Percentiles rank a stretch among this genome's conserved stretches.
phyloP scores from a whole-genome alignment of 257 asterid species.

The Solanum chilense region DNA sequence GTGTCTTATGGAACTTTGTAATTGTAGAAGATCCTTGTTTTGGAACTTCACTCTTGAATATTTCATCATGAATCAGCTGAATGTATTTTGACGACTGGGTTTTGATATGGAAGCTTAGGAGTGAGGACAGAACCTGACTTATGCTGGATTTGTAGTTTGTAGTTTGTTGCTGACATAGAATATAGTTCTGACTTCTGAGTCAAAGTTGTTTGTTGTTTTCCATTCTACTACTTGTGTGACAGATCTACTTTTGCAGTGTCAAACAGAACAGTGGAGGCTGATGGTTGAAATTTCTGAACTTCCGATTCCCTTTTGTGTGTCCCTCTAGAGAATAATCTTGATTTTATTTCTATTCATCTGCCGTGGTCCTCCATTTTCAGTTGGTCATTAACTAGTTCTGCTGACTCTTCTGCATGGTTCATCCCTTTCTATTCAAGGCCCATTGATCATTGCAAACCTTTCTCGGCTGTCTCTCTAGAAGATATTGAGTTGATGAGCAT shows the following conservation, averaged over 20 bases:
- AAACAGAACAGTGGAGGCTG: not conserved
- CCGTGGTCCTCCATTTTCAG: not conserved
- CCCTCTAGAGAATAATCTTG: not conserved
- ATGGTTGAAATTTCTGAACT: not conserved
- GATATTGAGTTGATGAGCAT: not conserved
- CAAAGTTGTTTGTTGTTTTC: not conserved
- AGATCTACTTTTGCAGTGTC: not conserved
- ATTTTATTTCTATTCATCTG: not conserved
- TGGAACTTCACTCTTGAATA: constrained; percentile 28
- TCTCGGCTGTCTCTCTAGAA: not conserved
- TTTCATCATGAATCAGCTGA: constrained; percentile 16
- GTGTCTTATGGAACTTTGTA: constrained; percentile 29
- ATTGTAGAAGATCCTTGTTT: constrained; percentile 24
- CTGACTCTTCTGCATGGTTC: not conserved
- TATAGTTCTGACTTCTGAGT: not conserved
- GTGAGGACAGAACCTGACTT: constrained; percentile 27
- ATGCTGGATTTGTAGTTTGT: not conserved
- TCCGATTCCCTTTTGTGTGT: not conserved
- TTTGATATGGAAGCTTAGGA: constrained; percentile 17
- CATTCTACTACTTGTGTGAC: not conserved
- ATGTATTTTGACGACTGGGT: constrained; percentile 16
- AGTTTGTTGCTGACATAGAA: not conserved
- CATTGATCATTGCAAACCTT: not conserved
- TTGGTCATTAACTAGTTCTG: not conserved
- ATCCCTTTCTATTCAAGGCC: not conserved